Conservation (phyloP, 163 green algal species). For the Volvox carteri region DNA sequence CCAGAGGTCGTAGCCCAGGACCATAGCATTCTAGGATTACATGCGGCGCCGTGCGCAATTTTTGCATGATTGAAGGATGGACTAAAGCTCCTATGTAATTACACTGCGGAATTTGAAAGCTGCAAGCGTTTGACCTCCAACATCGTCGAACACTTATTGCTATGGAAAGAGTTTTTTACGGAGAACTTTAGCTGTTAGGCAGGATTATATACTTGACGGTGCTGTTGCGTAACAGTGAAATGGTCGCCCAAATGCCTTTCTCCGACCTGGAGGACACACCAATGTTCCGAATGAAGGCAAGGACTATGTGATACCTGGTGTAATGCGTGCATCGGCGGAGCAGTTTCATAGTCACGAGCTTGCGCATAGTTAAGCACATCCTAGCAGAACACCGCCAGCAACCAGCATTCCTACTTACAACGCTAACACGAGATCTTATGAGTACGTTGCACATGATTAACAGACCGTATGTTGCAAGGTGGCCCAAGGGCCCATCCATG, state of each 20-base stretch:
- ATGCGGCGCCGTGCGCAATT: neutral
- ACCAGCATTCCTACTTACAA: neutral
- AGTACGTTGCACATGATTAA: neutral
- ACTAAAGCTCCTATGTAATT: neutral
- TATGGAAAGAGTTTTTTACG: neutral
- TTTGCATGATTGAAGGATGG: neutral
- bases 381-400: neutral
- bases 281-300: constrained; percentile 46
- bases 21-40: neutral
- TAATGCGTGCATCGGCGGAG: too few relatives aligned
- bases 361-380: neutral
- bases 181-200: too few relatives aligned
- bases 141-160: neutral
- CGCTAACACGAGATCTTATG: neutral
- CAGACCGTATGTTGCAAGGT: neutral
- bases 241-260: constrained; percentile 23
- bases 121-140: constrained; percentile 4
- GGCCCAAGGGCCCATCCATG: constrained; percentile 2
- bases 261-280: constrained; percentile 37
- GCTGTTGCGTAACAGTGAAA: neutral
- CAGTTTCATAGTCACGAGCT: too few relatives aligned
- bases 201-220: too few relatives aligned
- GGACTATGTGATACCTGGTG: neutral
- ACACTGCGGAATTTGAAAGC: neutral
- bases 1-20: too few relatives aligned